A percentile compares a stretch with the other conserved stretches of the same genome.
phyloP scores from a whole-genome alignment of 805 yeast genomes.

The Starmerella lactis-condensi region DNA sequence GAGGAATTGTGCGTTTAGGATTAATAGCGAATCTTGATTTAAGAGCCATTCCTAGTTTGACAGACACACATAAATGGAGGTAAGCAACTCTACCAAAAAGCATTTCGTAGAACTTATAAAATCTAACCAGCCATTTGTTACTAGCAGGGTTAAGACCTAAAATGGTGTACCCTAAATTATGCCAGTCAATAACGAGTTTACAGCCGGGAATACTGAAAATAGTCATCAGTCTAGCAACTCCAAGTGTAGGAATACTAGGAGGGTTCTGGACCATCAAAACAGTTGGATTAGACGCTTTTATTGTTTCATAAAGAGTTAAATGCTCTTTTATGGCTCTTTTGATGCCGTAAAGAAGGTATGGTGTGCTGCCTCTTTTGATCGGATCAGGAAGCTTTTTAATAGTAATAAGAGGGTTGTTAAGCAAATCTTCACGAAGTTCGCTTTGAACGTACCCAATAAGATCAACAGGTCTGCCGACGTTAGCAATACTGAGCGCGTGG shows the following conservation, averaged over 20 bases:
- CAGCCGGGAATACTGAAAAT: slow-evolving; percentile 34
- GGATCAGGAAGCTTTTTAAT: slow-evolving; percentile 20
- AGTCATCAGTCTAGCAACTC: slow-evolving; percentile 40
- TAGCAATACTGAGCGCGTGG: slow-evolving; percentile 66
- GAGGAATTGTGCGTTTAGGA: slow-evolving; percentile 33
- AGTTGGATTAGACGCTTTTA: slow-evolving; percentile 24
- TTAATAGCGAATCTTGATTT: slow-evolving; percentile 36
- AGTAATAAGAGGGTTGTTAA: slow-evolving; percentile 16
- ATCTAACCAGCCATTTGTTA: slow-evolving; percentile 24
- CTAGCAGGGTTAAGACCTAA: slow-evolving; percentile 24
- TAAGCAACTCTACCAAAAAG: slow-evolving; percentile 44
- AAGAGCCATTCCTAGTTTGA: slow-evolving; percentile 48
- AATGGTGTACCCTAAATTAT: slow-evolving; percentile 75
- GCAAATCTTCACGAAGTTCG: slow-evolving; percentile 17
- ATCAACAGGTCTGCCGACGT: slow-evolving; percentile 52
- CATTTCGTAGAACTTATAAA: slow-evolving; percentile 46
- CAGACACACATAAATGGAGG: slow-evolving; percentile 64
- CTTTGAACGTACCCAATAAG: slow-evolving; percentile 53
- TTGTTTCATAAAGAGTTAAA: slow-evolving; percentile 27
- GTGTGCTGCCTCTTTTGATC: slow-evolving; percentile 19
- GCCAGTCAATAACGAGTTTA: slow-evolving; percentile 80
- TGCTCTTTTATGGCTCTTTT: slow-evolving; percentile 44
- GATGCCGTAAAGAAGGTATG: slow-evolving; percentile 39
- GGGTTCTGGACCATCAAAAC: slow-evolving; percentile 68
- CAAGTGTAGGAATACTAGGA: slow-evolving; percentile 70